Evolutionary conservation across 2,329 filamentous ascomycete species (phyloP).

Genomic region (Fusarium illudens): DNA sequence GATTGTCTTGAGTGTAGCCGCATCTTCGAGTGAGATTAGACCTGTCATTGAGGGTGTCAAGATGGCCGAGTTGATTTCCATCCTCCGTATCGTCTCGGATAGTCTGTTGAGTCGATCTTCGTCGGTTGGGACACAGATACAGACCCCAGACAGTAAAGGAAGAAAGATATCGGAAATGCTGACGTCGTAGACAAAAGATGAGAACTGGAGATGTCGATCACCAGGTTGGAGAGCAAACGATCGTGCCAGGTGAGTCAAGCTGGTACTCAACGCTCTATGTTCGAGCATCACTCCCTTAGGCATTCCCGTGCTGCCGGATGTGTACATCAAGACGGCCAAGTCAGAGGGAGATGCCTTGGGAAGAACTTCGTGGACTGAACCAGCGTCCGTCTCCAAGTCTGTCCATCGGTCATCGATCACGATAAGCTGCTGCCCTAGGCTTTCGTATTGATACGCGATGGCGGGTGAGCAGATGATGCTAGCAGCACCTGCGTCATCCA

Average conservation of each 20-base stretch:
- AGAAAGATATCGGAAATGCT: neutral
- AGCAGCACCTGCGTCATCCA: neutral
- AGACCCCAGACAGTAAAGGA: neutral
- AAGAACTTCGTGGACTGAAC: rapidly evolving
- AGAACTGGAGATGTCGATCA: neutral
- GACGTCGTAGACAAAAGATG: neutral
- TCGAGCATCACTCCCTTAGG: neutral
- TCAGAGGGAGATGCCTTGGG: neutral
- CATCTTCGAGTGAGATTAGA: neutral
- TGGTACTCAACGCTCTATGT: neutral
- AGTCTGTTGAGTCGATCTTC: neutral
- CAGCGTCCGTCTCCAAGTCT: neutral
- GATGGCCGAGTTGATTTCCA: neutral
- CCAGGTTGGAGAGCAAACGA: neutral
- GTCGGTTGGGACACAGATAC: neutral
- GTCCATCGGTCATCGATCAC: neutral
- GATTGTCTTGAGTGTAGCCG: neutral
- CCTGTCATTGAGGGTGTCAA: neutral
- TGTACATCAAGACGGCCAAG: neutral
- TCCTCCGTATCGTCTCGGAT: neutral
- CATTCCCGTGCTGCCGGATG: neutral
- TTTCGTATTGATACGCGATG: neutral
- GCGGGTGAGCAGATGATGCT: neutral
- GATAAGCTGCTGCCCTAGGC: neutral
- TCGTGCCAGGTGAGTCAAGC: neutral